Evolutionary conservation across 176 grass and related monocot species (phyloP).

Genomic region (Aegilops umbellulata): DNA sequence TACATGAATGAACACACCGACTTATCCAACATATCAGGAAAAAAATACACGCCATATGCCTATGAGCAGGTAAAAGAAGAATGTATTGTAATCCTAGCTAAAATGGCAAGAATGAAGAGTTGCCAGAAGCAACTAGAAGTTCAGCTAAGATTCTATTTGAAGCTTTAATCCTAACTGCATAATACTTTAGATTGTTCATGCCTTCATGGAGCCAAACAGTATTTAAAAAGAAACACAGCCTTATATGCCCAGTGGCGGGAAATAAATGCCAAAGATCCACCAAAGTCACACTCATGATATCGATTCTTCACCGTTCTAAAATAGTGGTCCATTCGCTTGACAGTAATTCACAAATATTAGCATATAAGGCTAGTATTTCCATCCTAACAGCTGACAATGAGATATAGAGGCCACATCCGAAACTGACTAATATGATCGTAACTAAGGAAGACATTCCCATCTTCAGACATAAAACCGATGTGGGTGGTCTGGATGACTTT

Average conservation of each 20-base stretch:
- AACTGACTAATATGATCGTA: background rate
- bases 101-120: background rate
- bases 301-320: background rate
- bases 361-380: background rate
- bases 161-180: background rate
- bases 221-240: background rate
- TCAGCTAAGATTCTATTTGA: background rate
- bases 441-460: background rate
- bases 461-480: background rate
- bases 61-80: background rate
- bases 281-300: background rate
- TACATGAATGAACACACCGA: slow-evolving; percentile 3
- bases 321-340: background rate
- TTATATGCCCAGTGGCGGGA: background rate
- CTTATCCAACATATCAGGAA: background rate
- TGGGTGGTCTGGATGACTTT: background rate
- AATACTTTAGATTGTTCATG: background rate
- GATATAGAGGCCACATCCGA: background rate
- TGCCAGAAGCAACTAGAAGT: background rate
- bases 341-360: background rate
- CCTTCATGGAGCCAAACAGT: background rate
- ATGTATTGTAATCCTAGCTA: background rate
- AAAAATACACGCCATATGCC: background rate
- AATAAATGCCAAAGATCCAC: background rate
- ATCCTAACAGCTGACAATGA: slow-evolving; percentile 2